Percentiles rank a stretch among this genome's conserved stretches.
Conservation (phyloP, 2,329 filamentous ascomycete species). For the Pseudogymnoascus destructans region DNA sequence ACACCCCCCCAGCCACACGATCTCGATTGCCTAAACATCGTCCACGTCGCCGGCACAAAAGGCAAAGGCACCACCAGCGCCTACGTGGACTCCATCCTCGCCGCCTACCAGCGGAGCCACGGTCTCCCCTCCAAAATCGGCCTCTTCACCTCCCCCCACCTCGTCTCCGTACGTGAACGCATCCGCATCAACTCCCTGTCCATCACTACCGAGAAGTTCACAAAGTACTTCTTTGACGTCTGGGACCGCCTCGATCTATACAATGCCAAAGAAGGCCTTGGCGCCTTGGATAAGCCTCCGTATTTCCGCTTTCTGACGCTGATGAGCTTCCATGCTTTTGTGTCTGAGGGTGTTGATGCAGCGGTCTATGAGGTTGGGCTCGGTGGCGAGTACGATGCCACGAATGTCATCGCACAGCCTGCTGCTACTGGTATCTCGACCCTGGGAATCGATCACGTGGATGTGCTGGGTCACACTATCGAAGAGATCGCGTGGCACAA, state of each 20-base stretch:
- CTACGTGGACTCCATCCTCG: constrained; percentile 68
- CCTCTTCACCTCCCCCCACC: constrained; percentile 75
- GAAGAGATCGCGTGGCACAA: constrained; percentile 63
- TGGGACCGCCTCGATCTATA: constrained; percentile 43
- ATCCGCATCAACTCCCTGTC: constrained; percentile 68
- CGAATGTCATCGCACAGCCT: constrained; percentile 49
- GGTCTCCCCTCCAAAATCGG: constrained; percentile 38
- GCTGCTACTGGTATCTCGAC: constrained; percentile 48
- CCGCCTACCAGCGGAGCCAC: constrained; percentile 35
- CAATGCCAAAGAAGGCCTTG: constrained; percentile 9
- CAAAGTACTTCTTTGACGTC: constrained; percentile 68
- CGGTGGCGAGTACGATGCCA: constrained; percentile 56
- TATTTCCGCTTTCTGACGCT: constrained; percentile 52
- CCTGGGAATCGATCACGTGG: constrained; percentile 58
- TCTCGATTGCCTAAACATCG: constrained; percentile 24
- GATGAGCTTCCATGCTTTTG: constrained; percentile 54
- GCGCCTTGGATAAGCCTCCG: constrained; percentile 31
- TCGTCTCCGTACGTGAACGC: constrained; percentile 70
- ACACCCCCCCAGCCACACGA: neutral
- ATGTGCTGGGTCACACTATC: constrained; percentile 46
- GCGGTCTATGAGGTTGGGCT: constrained; percentile 56
- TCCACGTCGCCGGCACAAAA: constrained; percentile 86
- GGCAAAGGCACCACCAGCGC: constrained; percentile 85
- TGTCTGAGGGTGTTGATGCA: constrained; percentile 46
- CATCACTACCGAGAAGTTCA: constrained; percentile 54